Base-by-base conservation (phyloP, 2,329 filamentous ascomycete species). In the Talaromyces sp. region DNA sequence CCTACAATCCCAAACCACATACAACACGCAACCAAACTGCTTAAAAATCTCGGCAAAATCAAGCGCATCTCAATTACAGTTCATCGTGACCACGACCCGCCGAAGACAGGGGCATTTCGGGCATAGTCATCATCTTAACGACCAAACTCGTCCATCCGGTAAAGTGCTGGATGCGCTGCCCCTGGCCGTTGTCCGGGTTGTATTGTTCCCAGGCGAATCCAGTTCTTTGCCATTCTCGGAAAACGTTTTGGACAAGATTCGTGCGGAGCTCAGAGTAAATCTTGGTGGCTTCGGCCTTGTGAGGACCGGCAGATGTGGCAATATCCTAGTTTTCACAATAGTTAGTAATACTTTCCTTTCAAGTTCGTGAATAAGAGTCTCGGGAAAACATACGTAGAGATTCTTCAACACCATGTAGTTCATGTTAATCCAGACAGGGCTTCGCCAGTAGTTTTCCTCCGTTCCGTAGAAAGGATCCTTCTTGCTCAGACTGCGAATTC, bases 141-240 rank as follows among this genome's bases (percentile, higher is more conserved):
- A 97, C 90, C 75, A 97, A 80, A 73, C 91, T 96, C n/a, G 94
- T 99, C 94, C 94, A 99, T 56, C 94, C 94, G 0, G 94, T 97
- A 73, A 99, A 99, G 75, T 97, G 93, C 80, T 97, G 92, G 5
- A 92, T 97, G 48, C 94, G 84, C 80, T 97, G 93, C n/a, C 94
- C 94, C 57, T 85, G 84, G 52, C 94, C 94, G 3, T 91, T 96
- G 68, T 96, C 91, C 0, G 92, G 91, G 73, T 96, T 91, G 75
- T 97, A 99, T 78, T 99, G 94, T 77, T 99, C 94, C 93, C 93
- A 99, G 0, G 93, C 94, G 72, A 97, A 97, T 19, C 93, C 93
- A 0, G 94, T 97, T 70, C 90, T 85, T 71, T 88, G 81, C 93
- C 93, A 99, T 72, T 87, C 88, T 61, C 87, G 84, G 79, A 89